Evolutionary conservation across 2,329 filamentous ascomycete genomes (phyloP).

Genomic region (Apiospora malaysiana): DNA sequence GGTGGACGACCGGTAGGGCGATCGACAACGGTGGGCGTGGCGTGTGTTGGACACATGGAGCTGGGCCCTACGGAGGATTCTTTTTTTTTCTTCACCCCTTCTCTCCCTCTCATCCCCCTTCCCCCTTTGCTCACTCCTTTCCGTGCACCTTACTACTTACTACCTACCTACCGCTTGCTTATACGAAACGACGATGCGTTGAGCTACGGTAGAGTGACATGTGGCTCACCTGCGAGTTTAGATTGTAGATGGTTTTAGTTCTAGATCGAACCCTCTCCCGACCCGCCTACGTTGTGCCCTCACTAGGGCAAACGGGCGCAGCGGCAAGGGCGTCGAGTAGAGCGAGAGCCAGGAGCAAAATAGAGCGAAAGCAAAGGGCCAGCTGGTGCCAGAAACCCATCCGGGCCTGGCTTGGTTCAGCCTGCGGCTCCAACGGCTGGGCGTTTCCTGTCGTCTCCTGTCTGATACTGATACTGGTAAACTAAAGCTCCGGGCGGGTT

Average conservation of each 20-base stretch:
- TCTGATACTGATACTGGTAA: background rate
- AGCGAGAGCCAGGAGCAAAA: background rate
- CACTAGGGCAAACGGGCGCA: background rate
- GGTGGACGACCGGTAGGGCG: background rate
- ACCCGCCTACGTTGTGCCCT: background rate
- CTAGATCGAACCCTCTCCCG: background rate
- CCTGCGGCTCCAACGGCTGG: background rate
- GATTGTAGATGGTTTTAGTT: background rate
- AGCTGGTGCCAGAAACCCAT: background rate
- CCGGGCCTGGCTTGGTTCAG: background rate
- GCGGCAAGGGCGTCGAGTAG: conserved; percentile 10
- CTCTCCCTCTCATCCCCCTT: background rate
- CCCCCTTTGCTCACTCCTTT: too few relatives aligned
- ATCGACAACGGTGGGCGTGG: conserved; percentile 6
- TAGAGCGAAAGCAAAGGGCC: background rate
- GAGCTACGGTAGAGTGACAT: background rate
- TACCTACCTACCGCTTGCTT: background rate
- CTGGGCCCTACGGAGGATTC: background rate
- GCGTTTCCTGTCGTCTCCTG: background rate
- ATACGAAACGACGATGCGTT: conserved; percentile 4
- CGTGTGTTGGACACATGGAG: background rate
- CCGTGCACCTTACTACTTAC: background rate
- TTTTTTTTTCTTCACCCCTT: background rate
- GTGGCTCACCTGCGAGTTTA: background rate
- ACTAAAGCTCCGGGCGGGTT: background rate